A percentile compares a stretch with the other conserved stretches of the same genome.
Conservation (phyloP, 352 stramenopile genomes). For the Elongisporangium anandrum region DNA sequence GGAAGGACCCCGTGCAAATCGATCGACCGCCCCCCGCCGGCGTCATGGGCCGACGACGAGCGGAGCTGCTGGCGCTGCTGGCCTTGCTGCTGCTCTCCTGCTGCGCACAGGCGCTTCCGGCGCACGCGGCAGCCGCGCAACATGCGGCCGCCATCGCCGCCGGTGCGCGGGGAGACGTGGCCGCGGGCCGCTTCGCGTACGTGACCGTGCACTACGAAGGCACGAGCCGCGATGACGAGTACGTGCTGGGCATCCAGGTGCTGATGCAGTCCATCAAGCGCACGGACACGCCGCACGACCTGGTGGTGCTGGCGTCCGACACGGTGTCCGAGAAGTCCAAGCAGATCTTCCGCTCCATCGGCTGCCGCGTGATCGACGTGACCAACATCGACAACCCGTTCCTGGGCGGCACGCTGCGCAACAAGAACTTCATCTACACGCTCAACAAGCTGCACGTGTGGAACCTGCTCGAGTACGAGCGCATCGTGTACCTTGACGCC, state of each 20-base stretch:
- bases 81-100: conserved; percentile 13
- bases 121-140: conserved; percentile 5
- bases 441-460: conserved; percentile 90
- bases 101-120: conserved; percentile 1
- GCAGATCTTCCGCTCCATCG: conserved; percentile 70
- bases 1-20: neutral
- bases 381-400: conserved; percentile 88
- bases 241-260: conserved; percentile 80
- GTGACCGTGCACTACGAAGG: conserved; percentile 87
- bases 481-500: conserved; percentile 88
- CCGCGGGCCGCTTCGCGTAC: conserved; percentile 71
- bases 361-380: conserved; percentile 81
- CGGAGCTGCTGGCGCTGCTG: conserved; percentile 18
- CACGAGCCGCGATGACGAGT: conserved; percentile 77
- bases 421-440: conserved; percentile 90
- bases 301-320: conserved; percentile 83
- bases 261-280: conserved; percentile 87
- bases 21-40: conserved; percentile 1
- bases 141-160: conserved; percentile 4
- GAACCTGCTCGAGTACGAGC: conserved; percentile 89
- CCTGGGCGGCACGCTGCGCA: conserved; percentile 59
- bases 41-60: conserved; percentile 11
- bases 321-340: conserved; percentile 79
- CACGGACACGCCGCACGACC: conserved; percentile 73
- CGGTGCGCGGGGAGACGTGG: conserved; percentile 12